These are phyloP conservation scores for Tetrahymena thermophila DNA, from an alignment of 73 alveolate species.

Conservation along the genomic window DNA sequence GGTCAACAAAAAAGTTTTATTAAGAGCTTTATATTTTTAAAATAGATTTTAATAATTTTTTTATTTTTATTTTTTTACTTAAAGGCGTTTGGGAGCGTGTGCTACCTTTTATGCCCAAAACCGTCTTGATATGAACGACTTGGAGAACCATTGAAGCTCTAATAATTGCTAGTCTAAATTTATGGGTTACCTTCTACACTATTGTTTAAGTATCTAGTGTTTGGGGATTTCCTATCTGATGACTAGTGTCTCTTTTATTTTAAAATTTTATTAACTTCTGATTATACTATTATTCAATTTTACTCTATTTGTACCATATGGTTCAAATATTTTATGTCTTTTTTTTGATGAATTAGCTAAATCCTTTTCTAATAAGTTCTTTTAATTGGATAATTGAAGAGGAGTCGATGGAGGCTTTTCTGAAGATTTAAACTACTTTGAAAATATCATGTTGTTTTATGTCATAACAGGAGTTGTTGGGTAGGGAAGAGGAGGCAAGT, in stretches of 20 bases:
- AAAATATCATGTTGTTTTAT: not conserved
- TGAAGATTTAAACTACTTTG: not conserved
- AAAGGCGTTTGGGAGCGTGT: not conserved
- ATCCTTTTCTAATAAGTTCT: not conserved
- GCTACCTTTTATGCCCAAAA: not conserved
- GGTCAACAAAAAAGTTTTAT: not conserved
- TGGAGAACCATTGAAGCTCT: not conserved
- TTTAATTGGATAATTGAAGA: not conserved
- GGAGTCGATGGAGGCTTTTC: not conserved
- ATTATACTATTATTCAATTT: not conserved
- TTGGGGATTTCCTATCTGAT: not conserved
- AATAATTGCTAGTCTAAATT: not conserved
- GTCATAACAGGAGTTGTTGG: not conserved
- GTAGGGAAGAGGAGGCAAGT: not conserved
- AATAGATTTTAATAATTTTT: not conserved
- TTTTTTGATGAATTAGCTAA: not conserved
- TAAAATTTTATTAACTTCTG: not conserved
- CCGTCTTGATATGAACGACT: not conserved
- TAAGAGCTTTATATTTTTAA: not conserved
- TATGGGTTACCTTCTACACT: not conserved
- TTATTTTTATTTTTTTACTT: not conserved
- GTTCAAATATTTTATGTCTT: not conserved
- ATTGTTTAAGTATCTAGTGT: not conserved
- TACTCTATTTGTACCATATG: not conserved
- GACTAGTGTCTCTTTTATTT: not conserved